Base-by-base conservation (phyloP, 768 basidiomycete genomes). In the Suillus occidentalis region DNA sequence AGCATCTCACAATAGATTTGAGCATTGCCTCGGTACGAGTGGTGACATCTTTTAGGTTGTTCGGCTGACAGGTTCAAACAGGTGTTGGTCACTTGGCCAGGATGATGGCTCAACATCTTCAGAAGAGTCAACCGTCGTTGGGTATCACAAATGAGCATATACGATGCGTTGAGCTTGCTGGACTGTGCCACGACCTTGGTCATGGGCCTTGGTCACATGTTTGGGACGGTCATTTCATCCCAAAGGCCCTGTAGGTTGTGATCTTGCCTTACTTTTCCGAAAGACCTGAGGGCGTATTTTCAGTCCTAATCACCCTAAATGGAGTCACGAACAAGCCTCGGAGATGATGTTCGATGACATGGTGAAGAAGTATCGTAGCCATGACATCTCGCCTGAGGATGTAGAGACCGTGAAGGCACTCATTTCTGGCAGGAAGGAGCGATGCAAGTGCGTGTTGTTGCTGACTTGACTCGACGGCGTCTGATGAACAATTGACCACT, bases 191-290 rank as follows among this genome's bases (percentile, higher is more conserved):
- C 69, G 92, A 94, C 73, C 84, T 94, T 4, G 92, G 91, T 0
- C 92, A 94, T 70, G 93, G 93, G 0, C 92, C 92, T 0, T 94
- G 90, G 87, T 89, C 87, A 65, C 93, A 95, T 73, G 88, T 94
- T 9, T 95, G 90, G 89, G 92, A 95, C 67, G 77, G 78, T 8
- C 71, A 80, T 61, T 93, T 92, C 73, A 92, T 95, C 60, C 91
- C 91, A 0, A 63, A 70, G 5, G 87, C 85, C 1, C 67, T 86
- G 92, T 92, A 70, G 69, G 85, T 81, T n/a, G 22, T 22, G 1
- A 8, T 28, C 22, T 5, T 16, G 2, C 14, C 42, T 42, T 56
- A 57, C 64, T 1, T 34, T 8, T 25, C 9, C 14, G n/a, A 31
- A 20, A 34, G 53, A n/a, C 12, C 22, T 60, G 39, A 56, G 18